Evolutionary conservation across 345 rosid genomes (phyloP).

Genomic region (Odontarrhena argentea): DNA sequence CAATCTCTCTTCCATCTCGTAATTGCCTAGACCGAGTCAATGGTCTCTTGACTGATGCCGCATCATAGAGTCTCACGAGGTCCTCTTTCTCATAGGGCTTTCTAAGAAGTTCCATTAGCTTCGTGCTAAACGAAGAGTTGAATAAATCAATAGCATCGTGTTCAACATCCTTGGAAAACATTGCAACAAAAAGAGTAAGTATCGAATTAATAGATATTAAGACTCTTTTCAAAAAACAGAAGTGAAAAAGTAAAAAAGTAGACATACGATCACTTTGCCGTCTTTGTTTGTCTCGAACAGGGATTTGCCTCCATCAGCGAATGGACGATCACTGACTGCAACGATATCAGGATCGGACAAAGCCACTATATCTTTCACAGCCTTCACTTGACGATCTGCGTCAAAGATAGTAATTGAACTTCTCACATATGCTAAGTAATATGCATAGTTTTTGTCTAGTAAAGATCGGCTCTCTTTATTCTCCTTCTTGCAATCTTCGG

Average conservation of each 20-base stretch:
- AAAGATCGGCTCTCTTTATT: conserved; percentile 13
- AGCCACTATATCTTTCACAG: conserved; percentile 39
- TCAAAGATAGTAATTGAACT: conserved; percentile 22
- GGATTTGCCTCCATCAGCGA: conserved; percentile 35
- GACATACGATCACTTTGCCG: conserved; percentile 35
- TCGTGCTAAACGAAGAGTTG: conserved; percentile 50
- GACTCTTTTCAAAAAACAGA: background rate
- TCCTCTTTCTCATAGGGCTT: conserved; percentile 53
- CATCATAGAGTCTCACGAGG: conserved; percentile 35
- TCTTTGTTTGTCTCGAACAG: conserved; percentile 48
- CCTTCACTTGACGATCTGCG: background rate
- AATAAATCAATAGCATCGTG: conserved; percentile 34
- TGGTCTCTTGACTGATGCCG: conserved; percentile 37
- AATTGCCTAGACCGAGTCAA: conserved; percentile 27
- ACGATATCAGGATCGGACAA: conserved; percentile 57
- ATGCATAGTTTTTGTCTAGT: conserved; percentile 40
- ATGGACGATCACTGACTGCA: conserved; percentile 44
- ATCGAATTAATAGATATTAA: background rate
- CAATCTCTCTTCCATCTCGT: conserved; percentile 45
- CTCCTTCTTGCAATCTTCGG: conserved; percentile 23
- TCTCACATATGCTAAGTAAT: conserved; percentile 26
- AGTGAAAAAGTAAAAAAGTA: conserved; percentile 21
- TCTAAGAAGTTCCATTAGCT: conserved; percentile 50
- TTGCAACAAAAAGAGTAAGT: background rate
- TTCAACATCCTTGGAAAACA: conserved; percentile 37